These are phyloP conservation scores for Podila verticillata DNA, from an alignment of 192 early-diverging fungal species.

Conservation along the genomic window DNA sequence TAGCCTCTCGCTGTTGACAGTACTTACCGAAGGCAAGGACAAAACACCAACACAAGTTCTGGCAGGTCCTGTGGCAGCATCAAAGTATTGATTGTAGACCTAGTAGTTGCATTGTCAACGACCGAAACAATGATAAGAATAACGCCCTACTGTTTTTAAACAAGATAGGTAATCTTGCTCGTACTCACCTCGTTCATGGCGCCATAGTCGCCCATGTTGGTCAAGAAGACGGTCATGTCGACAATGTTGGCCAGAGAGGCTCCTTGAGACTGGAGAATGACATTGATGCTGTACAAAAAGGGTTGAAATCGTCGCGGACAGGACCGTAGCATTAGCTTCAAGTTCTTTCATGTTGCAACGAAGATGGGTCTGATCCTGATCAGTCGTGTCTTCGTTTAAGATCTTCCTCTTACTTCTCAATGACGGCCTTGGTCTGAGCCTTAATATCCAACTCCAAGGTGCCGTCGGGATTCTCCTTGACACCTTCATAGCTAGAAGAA, in stretches of 20 bases:
- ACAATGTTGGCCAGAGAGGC: slow-evolving; percentile 66
- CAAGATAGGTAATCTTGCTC: neutral
- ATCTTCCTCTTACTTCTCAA: slow-evolving; percentile 64
- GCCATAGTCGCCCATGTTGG: slow-evolving; percentile 73
- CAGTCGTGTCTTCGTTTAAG: neutral
- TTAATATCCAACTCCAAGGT: slow-evolving; percentile 66
- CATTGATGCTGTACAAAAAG: slow-evolving; percentile 56
- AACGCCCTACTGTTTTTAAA: too few species aligned
- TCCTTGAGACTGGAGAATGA: slow-evolving; percentile 62
- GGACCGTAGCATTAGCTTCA: too few species aligned
- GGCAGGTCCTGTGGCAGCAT: slow-evolving; percentile 63
- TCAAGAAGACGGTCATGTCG: slow-evolving; percentile 78
- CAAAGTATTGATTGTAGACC: slow-evolving; percentile 75
- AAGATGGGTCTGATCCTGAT: neutral
- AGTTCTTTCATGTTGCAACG: too few species aligned
- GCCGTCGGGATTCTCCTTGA: slow-evolving; percentile 62
- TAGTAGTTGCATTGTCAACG: slow-evolving; percentile 3
- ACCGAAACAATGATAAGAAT: too few species aligned
- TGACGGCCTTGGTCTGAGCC: slow-evolving; percentile 70
- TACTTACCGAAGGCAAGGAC: slow-evolving; percentile 63
- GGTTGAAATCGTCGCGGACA: too few species aligned
- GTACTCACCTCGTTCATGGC: slow-evolving; percentile 66
- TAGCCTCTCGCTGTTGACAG: too few species aligned
- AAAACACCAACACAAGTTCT: slow-evolving; percentile 74
- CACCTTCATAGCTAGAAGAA: slow-evolving; percentile 51